Conservation (phyloP, 139 green algal genomes). For the Tetratostichococcus sp. region DNA sequence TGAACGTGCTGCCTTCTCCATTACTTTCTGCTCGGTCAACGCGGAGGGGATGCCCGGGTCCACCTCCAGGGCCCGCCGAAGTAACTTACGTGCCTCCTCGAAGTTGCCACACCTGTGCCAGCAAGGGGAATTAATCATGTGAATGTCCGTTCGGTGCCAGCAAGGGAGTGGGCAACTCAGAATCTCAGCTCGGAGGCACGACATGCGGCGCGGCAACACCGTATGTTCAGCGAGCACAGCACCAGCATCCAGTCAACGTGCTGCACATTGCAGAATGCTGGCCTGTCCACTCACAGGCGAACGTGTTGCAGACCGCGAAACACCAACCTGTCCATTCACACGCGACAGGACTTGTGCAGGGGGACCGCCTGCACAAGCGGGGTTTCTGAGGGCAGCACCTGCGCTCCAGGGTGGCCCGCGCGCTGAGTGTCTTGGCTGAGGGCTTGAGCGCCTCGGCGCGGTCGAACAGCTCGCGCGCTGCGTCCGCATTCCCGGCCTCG, state of each 20-base stretch:
- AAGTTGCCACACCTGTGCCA: constrained; percentile 19
- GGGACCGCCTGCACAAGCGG: not conserved
- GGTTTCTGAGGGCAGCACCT: not conserved
- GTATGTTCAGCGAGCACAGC: no score
- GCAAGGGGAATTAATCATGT: constrained; percentile 4
- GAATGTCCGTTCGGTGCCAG: constrained; percentile 5
- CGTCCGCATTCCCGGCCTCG: constrained; percentile 18
- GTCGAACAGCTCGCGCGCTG: constrained; percentile 35
- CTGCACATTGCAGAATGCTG: no score
- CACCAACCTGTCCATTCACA: no score
- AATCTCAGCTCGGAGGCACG: no score
- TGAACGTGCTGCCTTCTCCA: not conserved
- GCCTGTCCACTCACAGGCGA: no score
- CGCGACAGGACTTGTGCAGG: no score
- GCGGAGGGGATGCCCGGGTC: constrained; percentile 24
- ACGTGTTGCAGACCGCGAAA: no score
- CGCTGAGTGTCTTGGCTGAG: not conserved
- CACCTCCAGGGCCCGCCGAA: constrained; percentile 29
- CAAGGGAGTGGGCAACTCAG: no score
- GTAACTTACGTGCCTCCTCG: constrained; percentile 13
- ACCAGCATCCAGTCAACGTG: no score
- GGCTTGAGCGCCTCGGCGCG: constrained; percentile 25
- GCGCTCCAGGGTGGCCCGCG: constrained; percentile 8
- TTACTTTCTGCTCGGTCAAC: constrained; percentile 35
- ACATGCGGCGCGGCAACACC: no score